Evolutionary conservation across 768 basidiomycete species (phyloP).

Genomic region (Krasilnikovozyma curviuscula): DNA sequence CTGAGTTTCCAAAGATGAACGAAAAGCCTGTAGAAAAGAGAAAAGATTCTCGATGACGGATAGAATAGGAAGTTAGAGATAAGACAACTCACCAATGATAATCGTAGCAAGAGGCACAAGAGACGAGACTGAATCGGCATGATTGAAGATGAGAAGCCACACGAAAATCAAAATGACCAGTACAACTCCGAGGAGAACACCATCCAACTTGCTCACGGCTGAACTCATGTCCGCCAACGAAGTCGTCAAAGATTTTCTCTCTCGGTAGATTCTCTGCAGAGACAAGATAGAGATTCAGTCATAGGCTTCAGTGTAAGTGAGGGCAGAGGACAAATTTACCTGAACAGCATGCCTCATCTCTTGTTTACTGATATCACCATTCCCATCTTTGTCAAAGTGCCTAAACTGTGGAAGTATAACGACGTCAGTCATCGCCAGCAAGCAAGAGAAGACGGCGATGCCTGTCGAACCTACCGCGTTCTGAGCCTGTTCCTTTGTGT

Average conservation of each 20-base stretch:
- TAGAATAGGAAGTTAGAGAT: background rate
- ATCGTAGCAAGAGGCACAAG: slow-evolving; percentile 62
- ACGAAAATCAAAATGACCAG: slow-evolving; percentile 45
- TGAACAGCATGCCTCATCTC: slow-evolving; percentile 73
- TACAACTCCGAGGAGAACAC: slow-evolving; percentile 43
- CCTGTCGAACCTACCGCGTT: slow-evolving; percentile 29
- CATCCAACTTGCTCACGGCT: slow-evolving; percentile 58
- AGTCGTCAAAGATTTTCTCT: slow-evolving; percentile 50
- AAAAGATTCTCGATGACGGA: too few relatives aligned
- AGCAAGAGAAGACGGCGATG: too few relatives aligned
- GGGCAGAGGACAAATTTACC: background rate
- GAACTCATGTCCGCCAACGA: slow-evolving; percentile 50
- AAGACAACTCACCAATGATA: background rate
- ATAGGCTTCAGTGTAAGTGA: background rate
- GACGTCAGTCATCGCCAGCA: too few relatives aligned
- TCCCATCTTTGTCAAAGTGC: slow-evolving; percentile 59
- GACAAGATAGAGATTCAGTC: background rate
- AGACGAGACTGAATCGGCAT: slow-evolving; percentile 43
- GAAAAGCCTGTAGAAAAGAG: slow-evolving; percentile 41
- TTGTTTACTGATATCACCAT: slow-evolving; percentile 54
- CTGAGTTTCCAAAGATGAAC: slow-evolving; percentile 67
- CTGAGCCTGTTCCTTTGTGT: slow-evolving; percentile 49
- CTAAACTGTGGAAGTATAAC: too few relatives aligned
- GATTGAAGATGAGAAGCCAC: slow-evolving; percentile 57
- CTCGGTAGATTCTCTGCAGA: slow-evolving; percentile 43